phyloP scores from a whole-genome alignment of 129 eudicot species.

The Glebionis coronaria region DNA sequence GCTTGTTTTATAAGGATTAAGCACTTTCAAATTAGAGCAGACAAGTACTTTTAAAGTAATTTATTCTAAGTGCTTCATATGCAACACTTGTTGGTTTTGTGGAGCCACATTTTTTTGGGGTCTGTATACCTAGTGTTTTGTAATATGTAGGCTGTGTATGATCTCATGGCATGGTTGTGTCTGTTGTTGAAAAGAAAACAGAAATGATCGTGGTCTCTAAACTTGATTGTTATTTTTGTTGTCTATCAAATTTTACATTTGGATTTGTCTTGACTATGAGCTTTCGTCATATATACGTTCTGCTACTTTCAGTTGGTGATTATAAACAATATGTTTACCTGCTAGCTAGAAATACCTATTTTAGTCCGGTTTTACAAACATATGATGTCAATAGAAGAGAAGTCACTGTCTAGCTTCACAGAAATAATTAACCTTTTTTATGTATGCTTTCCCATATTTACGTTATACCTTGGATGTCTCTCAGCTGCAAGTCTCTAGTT shows the following conservation, averaged over 20 bases:
- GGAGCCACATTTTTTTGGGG: background rate
- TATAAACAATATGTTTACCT: background rate
- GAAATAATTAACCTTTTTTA: too few relatives aligned
- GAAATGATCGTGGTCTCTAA: background rate
- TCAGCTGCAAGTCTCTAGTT: constrained; percentile 16
- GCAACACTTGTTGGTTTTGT: background rate
- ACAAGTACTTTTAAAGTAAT: too few relatives aligned
- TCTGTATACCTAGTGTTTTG: background rate
- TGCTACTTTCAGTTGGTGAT: background rate
- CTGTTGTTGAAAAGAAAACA: background rate
- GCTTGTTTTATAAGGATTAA: too few relatives aligned
- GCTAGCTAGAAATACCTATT: background rate
- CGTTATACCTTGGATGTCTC: too few relatives aligned
- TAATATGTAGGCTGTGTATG: background rate
- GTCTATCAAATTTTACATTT: too few relatives aligned
- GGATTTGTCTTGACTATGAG: too few relatives aligned
- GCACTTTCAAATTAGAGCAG: too few relatives aligned
- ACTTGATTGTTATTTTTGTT: background rate
- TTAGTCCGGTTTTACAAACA: background rate
- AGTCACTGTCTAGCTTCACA: background rate
- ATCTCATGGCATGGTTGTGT: background rate
- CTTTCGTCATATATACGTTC: background rate
- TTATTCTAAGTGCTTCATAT: background rate
- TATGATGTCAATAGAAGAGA: constrained; percentile 10
- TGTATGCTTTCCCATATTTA: too few relatives aligned